Conservation (phyloP, 1,284 basidiomycete genomes). For the Peniophora sp. region DNA sequence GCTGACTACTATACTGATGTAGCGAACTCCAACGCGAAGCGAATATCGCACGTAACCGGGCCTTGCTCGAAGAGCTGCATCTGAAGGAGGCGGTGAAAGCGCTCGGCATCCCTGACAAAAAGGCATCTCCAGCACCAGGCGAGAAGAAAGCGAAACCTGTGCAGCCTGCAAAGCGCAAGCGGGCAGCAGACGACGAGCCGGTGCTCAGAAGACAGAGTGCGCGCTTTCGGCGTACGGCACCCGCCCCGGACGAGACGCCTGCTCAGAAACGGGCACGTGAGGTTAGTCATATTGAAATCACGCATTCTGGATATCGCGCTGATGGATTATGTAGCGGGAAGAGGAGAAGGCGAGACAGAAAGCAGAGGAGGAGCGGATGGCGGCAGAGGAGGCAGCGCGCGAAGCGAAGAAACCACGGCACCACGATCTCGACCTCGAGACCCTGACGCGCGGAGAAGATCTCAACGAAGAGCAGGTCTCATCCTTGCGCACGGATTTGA, state of each 20-base stretch:
- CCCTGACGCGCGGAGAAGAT: constrained; percentile 35
- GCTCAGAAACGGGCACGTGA: constrained; percentile 54
- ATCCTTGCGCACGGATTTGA: constrained; percentile 35
- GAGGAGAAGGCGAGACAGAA: constrained; percentile 37
- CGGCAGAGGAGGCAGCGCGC: constrained; percentile 52
- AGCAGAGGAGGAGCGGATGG: constrained; percentile 51
- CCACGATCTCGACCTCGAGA: constrained; percentile 52
- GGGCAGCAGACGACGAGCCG: constrained; percentile 35
- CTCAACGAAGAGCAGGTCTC: constrained; percentile 36
- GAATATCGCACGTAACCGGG: constrained; percentile 72
- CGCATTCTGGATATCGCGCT: constrained; percentile 4
- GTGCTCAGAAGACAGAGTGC: constrained; percentile 49
- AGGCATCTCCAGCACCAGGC: constrained; percentile 2
- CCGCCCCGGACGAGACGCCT: constrained; percentile 57
- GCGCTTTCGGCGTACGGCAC: constrained; percentile 37
- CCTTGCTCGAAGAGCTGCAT: constrained; percentile 60
- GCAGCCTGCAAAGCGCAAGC: constrained; percentile 43
- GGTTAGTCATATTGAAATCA: constrained; percentile 27
- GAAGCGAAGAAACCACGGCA: constrained; percentile 60
- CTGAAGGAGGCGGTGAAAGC: constrained; percentile 48
- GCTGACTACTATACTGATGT: too few species aligned
- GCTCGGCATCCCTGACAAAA: constrained; percentile 31
- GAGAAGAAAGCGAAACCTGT: constrained; percentile 52
- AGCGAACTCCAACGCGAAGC: constrained; percentile 70
- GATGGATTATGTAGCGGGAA: constrained; percentile 26